Conservation (phyloP, 1,284 basidiomycete species). For the Kwoniella shivajii region DNA sequence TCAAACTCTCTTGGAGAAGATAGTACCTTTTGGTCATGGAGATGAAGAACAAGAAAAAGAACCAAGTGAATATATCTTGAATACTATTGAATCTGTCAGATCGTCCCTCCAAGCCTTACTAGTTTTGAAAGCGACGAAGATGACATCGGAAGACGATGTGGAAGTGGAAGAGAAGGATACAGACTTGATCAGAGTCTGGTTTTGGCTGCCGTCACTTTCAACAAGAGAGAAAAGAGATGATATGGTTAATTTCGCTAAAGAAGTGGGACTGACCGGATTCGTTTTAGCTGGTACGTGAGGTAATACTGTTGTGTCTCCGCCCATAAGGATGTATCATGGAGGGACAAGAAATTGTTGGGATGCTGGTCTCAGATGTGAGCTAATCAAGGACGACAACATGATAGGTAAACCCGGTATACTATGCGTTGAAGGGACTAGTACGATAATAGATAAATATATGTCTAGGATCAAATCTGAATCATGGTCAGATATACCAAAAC, state of each 20-base stretch:
- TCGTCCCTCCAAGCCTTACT: slow-evolving; percentile 1
- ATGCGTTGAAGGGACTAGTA: slow-evolving; percentile 53
- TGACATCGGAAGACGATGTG: neutral
- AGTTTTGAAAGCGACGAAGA: neutral
- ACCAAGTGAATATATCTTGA: slow-evolving; percentile 35
- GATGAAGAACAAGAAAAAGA: neutral
- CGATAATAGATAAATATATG: slow-evolving; percentile 52
- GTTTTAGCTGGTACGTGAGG: slow-evolving; percentile 50
- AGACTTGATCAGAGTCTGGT: slow-evolving; percentile 48
- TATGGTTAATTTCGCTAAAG: slow-evolving; percentile 50
- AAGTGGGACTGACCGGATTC: slow-evolving; percentile 53
- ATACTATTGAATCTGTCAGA: slow-evolving; percentile 28
- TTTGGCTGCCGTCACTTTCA: slow-evolving; percentile 54
- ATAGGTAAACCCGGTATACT: slow-evolving; percentile 56
- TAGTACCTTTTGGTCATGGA: slow-evolving; percentile 10
- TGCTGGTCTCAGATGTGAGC: too few species aligned
- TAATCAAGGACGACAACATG: neutral
- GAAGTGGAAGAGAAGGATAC: neutral
- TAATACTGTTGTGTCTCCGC: neutral
- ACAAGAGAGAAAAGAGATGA: slow-evolving; percentile 54
- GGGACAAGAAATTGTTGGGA: neutral
- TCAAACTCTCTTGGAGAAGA: slow-evolving; percentile 10
- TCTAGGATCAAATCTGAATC: slow-evolving; percentile 54
- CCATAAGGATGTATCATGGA: neutral
- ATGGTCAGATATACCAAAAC: slow-evolving; percentile 56